A percentile compares a stretch with the other conserved stretches of the same genome.
Conservation (phyloP, 1,284 basidiomycete species). For the Ustilago lituana region DNA sequence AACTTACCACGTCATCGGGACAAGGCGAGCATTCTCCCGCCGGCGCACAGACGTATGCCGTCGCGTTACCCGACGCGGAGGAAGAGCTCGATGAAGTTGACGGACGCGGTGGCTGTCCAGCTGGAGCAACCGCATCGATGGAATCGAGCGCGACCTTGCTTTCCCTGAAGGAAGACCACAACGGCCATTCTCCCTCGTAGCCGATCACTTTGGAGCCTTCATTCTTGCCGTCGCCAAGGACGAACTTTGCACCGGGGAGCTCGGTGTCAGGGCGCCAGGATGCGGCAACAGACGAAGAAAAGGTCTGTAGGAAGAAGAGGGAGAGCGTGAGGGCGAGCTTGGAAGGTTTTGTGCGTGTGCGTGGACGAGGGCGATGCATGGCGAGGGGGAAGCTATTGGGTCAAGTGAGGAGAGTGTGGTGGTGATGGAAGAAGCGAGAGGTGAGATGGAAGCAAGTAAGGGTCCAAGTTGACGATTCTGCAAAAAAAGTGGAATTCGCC, state of each 20-base stretch:
- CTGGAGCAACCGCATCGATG: not conserved
- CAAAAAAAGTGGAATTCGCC: slow-evolving; percentile 5
- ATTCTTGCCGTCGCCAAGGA: slow-evolving; percentile 38
- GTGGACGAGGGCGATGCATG: slow-evolving; percentile 4
- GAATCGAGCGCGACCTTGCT: not conserved
- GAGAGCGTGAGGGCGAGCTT: slow-evolving; percentile 23
- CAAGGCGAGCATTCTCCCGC: slow-evolving; percentile 43
- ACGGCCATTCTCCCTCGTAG: slow-evolving; percentile 47
- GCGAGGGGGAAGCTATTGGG: not conserved
- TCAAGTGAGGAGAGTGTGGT: slow-evolving; percentile 6
- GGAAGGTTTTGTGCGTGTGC: slow-evolving; percentile 4
- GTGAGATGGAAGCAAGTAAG: slow-evolving; percentile 1
- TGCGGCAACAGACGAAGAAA: slow-evolving; percentile 1
- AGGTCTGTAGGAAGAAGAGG: slow-evolving; percentile 26
- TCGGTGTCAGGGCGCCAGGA: slow-evolving; percentile 40
- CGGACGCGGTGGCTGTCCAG: not conserved
- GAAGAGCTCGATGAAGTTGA: not conserved
- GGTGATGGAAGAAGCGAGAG: not conserved
- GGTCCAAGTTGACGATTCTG: not conserved
- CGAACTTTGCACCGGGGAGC: slow-evolving; percentile 22
- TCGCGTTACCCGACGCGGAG: not conserved
- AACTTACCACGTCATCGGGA: slow-evolving; percentile 43
- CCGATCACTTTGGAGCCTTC: slow-evolving; percentile 41
- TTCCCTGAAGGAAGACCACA: slow-evolving; percentile 24
- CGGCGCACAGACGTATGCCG: slow-evolving; percentile 32